Evolutionary conservation across 805 yeast species (phyloP), one percentile per base, ranked within the genome.

Genomic region (Teunomyces barrocoloradensis): DNA sequence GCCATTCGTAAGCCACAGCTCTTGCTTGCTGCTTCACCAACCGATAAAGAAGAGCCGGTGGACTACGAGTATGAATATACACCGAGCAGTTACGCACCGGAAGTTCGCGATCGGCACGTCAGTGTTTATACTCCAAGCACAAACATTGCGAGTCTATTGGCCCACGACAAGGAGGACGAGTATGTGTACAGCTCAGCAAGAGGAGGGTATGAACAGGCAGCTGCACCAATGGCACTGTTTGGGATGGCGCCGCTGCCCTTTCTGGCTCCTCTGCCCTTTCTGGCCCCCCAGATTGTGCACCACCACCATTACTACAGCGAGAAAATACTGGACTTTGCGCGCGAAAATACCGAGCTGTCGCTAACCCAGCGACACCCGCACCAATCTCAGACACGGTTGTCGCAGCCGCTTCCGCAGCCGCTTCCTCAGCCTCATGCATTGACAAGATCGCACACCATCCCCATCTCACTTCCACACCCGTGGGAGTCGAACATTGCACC

Each of bases 401-500:
- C 27, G 27, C 11, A 3, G 27, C 11, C 10, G 3, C 3, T n/a
- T n/a, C n/a, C 27, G 27, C 27, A 23, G 27, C 2, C 11, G 27
- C 11, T 7, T 6, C 5, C 7, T 6, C 33, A 13, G 21, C 17
- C 15, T 7, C 23, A n/a, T 21, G 7, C 25, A 21, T 21, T 21
- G 25, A 21, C 25, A 5, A 21, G 1, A 21, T 21, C 25, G 17
- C 42, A 15, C 42, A 11, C 23, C 6, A n/a, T 34, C 10, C 27
- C n/a, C 39, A 12, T 17, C 15, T 17, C 39, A n/a, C 39, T 21
- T 18, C 89, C 89, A 1, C 67, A 69, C 2, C 87, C 88, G 0
- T 83, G 88, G 88, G 76, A 79, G 5, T 47, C 69, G 5, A 56
- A 64, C 5, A 77, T 82, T 3, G 58, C 67, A 10, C 87, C 89